Evolutionary conservation across 805 yeast genomes (phyloP).

Genomic region (Candida nonsorbophila): DNA sequence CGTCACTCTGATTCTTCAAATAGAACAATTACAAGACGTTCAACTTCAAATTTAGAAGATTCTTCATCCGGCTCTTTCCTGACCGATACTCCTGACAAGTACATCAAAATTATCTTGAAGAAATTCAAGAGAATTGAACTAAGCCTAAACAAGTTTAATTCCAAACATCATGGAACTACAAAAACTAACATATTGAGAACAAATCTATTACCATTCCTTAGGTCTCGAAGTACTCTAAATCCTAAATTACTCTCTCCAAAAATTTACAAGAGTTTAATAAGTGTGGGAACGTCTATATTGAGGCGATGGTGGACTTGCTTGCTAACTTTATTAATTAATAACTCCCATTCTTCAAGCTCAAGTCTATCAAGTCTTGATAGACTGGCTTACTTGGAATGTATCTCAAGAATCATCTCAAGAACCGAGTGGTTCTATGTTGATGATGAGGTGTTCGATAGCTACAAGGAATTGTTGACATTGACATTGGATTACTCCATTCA

Average conservation of each 20-base stretch:
- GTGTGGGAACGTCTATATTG: slow-evolving; percentile 27
- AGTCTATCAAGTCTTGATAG: slow-evolving; percentile 40
- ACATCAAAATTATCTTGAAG: slow-evolving; percentile 11
- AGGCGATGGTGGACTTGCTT: slow-evolving; percentile 54
- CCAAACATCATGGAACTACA: slow-evolving; percentile 30
- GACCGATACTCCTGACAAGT: slow-evolving; percentile 6
- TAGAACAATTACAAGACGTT: too few species aligned
- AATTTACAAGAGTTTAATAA: slow-evolving; percentile 26
- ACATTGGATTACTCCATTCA: slow-evolving; percentile 51
- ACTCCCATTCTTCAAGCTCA: slow-evolving; percentile 12
- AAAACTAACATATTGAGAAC: slow-evolving; percentile 46
- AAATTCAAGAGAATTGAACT: slow-evolving; percentile 39
- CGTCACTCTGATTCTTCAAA: too few species aligned
- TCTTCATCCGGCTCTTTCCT: slow-evolving; percentile 1
- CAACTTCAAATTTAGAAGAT: not conserved
- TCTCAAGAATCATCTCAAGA: slow-evolving; percentile 45
- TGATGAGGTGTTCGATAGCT: slow-evolving; percentile 12
- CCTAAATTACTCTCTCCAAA: slow-evolving; percentile 13
- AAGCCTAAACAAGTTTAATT: slow-evolving; percentile 38
- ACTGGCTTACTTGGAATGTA: slow-evolving; percentile 49
- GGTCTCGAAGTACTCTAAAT: slow-evolving; percentile 19
- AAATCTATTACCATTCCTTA: slow-evolving; percentile 39
- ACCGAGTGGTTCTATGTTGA: slow-evolving; percentile 39
- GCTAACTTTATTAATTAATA: slow-evolving; percentile 17
- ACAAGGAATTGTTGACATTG: slow-evolving; percentile 33